Evolutionary conservation across 305 asterid genomes (phyloP).

Genomic region (Andrographis paniculata): DNA sequence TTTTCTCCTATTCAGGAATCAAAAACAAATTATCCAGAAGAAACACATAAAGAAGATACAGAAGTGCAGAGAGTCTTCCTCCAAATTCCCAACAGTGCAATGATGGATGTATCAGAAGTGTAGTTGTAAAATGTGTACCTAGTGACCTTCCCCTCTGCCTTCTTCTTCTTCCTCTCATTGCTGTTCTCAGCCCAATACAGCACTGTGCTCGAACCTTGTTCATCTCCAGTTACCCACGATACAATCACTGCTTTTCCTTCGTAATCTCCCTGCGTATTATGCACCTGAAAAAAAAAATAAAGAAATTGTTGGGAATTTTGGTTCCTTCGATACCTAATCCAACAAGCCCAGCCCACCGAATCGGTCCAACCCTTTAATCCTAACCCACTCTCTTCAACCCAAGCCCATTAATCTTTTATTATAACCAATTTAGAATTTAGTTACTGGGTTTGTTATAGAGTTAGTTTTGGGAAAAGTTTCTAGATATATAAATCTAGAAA

Average conservation of each 20-base stretch:
- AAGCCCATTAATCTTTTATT: too few species aligned
- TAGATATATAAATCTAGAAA: too few species aligned
- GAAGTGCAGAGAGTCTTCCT: constrained; percentile 30
- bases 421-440: too few species aligned
- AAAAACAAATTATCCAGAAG: too few species aligned
- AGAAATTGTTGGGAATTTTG: too few species aligned
- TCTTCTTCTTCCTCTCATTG: constrained; percentile 22
- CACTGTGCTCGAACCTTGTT: not conserved
- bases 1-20: too few species aligned
- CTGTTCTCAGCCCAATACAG: constrained; percentile 11
- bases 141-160: constrained; percentile 24
- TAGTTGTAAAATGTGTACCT: constrained; percentile 49
- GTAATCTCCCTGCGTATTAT: constrained; percentile 5
- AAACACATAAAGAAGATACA: not conserved
- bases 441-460: too few species aligned
- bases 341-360: too few species aligned
- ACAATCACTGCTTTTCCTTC: constrained; percentile 1
- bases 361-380: too few species aligned
- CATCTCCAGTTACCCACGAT: constrained; percentile 6
- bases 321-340: too few species aligned
- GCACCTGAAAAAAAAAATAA: constrained; percentile 1
- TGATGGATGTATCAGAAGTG: constrained; percentile 80
- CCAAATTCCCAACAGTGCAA: constrained; percentile 36
- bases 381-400: too few species aligned
- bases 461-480: too few species aligned